Evolutionary conservation across 768 basidiomycete species (phyloP), one percentile per base, ranked within the genome.

Genomic region (Tricholomella constricta): DNA sequence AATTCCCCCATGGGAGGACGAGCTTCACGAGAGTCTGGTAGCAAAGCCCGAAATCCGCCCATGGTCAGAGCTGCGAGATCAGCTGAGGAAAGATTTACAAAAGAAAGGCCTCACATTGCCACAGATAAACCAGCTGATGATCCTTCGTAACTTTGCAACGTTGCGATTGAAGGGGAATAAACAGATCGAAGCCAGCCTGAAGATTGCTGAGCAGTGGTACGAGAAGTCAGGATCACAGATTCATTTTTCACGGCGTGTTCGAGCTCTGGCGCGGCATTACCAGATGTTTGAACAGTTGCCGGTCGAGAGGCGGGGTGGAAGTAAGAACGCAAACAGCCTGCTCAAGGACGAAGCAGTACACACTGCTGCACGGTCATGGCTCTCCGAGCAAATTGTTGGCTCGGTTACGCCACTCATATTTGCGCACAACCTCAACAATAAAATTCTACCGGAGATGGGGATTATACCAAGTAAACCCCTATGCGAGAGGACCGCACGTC

Each of bases 201-300:
- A 70, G 40, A 71, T 75, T 64, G 70, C 72, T 27, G n/a, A 27
- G 2, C 73, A 75, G 50, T 77, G 69, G 72, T 71, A 73, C 54
- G 65, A 71, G 37, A 47, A 41, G 17, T 22, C 7, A 34, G 48
- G 40, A n/a, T n/a, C n/a, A n/a, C n/a, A n/a, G 15, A 25, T 22
- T 17, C n/a, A 48, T 34, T 45, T 48, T 42, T 63, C 71, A 0
- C 54, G 62, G 4, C 47, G 54, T 1, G 56, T 73, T 41, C 15
- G 41, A 4, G 22, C 32, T 4, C 15, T 52, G 0, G 51, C 26
- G 27, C 27, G 26, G 26, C 42, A 51, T 26, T 51, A 51, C 26
- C 50, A 51, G 15, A 26, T 19, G 1, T 51, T 51, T 17, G 42
- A 51, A 19, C 41, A 51, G 17, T 15, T 51, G 6, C 42, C 42